phyloP scores from a whole-genome alignment of 495 filamentous ascomycete species.

The Aspergillus campestris region DNA sequence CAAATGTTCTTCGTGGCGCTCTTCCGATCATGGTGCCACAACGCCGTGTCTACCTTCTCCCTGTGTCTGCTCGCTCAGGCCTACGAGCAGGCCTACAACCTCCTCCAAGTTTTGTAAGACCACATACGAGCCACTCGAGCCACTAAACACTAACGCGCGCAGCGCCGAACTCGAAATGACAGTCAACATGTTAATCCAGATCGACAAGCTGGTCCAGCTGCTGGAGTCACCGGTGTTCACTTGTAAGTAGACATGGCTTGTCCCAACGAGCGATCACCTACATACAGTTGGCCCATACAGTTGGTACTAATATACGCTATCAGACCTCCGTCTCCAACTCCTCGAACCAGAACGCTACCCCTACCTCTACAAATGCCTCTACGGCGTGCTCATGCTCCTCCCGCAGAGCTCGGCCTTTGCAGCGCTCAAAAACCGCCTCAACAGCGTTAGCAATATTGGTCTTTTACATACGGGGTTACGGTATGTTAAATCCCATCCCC shows the following conservation, averaged over 20 bases:
- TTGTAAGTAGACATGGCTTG: slow-evolving; percentile 47
- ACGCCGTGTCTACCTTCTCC: slow-evolving; percentile 95
- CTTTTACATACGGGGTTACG: slow-evolving; percentile 80
- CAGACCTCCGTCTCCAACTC: slow-evolving; percentile 92
- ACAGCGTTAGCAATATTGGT: slow-evolving; percentile 93
- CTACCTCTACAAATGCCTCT: slow-evolving; percentile 96
- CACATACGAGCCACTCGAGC: neutral
- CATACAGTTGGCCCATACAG: too few species aligned
- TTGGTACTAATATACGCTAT: too few species aligned
- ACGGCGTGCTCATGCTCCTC: slow-evolving; percentile 93
- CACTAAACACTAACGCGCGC: slow-evolving; percentile 26
- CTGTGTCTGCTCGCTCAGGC: slow-evolving; percentile 93
- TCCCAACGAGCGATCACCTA: neutral
- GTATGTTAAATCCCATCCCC: slow-evolving; percentile 47
- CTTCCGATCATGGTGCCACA: slow-evolving; percentile 97
- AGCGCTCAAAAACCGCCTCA: slow-evolving; percentile 91
- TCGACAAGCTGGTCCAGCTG: slow-evolving; percentile 97
- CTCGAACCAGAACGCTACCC: slow-evolving; percentile 97
- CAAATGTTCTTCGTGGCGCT: slow-evolving; percentile 92
- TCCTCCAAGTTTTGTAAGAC: slow-evolving; percentile 84
- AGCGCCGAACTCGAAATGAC: slow-evolving; percentile 98
- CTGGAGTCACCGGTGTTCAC: slow-evolving; percentile 98
- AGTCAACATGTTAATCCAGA: slow-evolving; percentile 96
- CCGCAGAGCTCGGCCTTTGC: slow-evolving; percentile 97
- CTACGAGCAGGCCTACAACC: slow-evolving; percentile 96